Base-by-base conservation (phyloP, 2,329 filamentous ascomycete species). In the Ilyonectria destructans region DNA sequence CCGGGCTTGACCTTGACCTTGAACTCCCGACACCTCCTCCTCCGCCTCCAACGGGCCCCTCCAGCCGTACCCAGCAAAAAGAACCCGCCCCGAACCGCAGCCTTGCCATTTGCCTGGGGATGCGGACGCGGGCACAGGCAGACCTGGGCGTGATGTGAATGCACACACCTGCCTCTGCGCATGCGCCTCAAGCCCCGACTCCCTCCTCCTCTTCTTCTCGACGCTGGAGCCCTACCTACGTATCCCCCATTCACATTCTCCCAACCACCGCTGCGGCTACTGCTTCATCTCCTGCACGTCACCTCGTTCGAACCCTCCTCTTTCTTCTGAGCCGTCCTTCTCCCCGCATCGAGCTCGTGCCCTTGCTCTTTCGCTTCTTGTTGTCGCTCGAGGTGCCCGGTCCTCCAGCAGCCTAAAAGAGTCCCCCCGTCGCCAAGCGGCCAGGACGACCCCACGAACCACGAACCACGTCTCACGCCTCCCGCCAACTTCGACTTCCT, bases 141-240 rank as follows among this genome's bases (percentile, higher is more conserved):
- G 49, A 51, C 45, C 52, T 54, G 54, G 58, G 58, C 64, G 64
- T 66, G 64, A 66, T 66, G 64, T 62, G 64, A 66, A 66, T 62
- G 58, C 58, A 58, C 58, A 66, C 63, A 61, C 63, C 63, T 65
- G 43, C 56, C 51, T 54, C 17, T 56, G 56, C 52, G 57, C 62
- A 65, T 65, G 62, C 57, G 57, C 62, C 57, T 65, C 49, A 55
- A 56, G 21, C 29, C 29, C 62, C 46, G 51, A 51, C 52, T 66
- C 33, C 35, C 51, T 51, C 52, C 26, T 43, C 51, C 51, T 52
- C 17, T 51, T 61, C 21, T 29, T 37, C 43, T n/a, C 15, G 17
- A 43, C 26, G 26, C 40, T 43, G 48, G 48, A 29, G 49, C 40
- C 35, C 37, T 52, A 21, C 62, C 19, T 33, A n/a, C 45, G 31